Percentiles rank a stretch among this genome's conserved stretches.
phyloP scores from a whole-genome alignment of 2,329 filamentous ascomycete species.

The Aspergillus amoenus region DNA sequence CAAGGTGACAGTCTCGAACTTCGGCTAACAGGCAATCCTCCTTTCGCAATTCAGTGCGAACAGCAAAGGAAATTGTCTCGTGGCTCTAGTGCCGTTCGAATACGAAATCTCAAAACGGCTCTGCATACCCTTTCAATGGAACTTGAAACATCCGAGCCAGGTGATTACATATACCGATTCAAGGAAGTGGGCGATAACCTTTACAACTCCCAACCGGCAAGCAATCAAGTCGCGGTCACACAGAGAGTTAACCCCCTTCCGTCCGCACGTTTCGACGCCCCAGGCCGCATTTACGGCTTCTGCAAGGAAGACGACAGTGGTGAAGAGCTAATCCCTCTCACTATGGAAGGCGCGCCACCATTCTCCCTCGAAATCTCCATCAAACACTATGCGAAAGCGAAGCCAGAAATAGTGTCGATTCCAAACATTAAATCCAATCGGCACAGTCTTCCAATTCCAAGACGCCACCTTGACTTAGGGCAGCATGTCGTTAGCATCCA shows the following conservation, averaged over 20 bases:
- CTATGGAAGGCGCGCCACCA: slow-evolving; percentile 76
- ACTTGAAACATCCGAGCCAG: slow-evolving; percentile 82
- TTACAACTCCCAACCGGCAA: slow-evolving; percentile 72
- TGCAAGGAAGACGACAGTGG: slow-evolving; percentile 80
- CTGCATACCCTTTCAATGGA: slow-evolving; percentile 74
- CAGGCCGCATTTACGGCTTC: slow-evolving; percentile 92
- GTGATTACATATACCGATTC: slow-evolving; percentile 84
- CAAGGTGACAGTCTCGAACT: slow-evolving; percentile 89
- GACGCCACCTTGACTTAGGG: slow-evolving; percentile 81
- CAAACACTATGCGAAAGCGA: slow-evolving; percentile 79
- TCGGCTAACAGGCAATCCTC: slow-evolving; percentile 73
- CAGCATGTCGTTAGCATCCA: slow-evolving; percentile 85
- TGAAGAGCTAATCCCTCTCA: slow-evolving; percentile 85
- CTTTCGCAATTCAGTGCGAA: slow-evolving; percentile 80
- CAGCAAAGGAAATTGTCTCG: slow-evolving; percentile 69
- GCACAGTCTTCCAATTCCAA: slow-evolving; percentile 81
- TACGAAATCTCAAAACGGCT: slow-evolving; percentile 73
- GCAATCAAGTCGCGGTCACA: slow-evolving; percentile 67
- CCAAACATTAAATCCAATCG: slow-evolving; percentile 72
- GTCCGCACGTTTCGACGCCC: slow-evolving; percentile 75
- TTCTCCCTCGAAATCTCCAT: slow-evolving; percentile 92
- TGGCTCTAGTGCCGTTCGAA: slow-evolving; percentile 63
- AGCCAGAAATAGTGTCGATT: slow-evolving; percentile 78
- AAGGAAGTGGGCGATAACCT: slow-evolving; percentile 78
- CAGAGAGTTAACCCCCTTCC: slow-evolving; percentile 85